Evolutionary conservation across 768 basidiomycete genomes (phyloP), one percentile per base, ranked within the genome.

Genomic region (Pseudohyphozyma bogoriensis): DNA sequence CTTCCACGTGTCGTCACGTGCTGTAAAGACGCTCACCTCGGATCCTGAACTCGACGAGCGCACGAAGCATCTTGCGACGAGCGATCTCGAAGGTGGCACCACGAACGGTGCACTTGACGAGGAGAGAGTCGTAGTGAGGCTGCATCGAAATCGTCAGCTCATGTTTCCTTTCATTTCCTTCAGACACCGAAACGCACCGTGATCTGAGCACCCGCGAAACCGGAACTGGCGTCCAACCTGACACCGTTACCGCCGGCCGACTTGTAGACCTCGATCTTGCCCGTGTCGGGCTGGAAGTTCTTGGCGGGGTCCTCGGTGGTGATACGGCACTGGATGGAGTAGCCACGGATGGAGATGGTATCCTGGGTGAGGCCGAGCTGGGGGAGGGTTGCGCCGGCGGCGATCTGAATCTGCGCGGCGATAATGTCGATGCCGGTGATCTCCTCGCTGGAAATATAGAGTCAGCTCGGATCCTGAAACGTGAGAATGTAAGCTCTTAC

Each of bases 391-490:
- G 92, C 95, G 55, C 95, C 95, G 53, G 91, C 95, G n/a, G 93
- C 93, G 70, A 99, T 96, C 65, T 66, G 55, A 68, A 99, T 97
- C 75, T 97, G 95, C 24, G 95, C 95, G 56, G 95, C 95, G 42
- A 97, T 91, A 65, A 99, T 93, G 72, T 99, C 95, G 74, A 97
- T 91, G 53, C 95, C 95, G 62, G 95, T 97, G 71, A 99, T 99
- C 73, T 96, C 92, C 86, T 97, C 95, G n/a, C n/a, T n/a, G n/a
- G n/a, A n/a, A n/a, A n/a, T n/a, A n/a, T n/a, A n/a, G n/a, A n/a
- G n/a, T n/a, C n/a, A n/a, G n/a, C n/a, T n/a, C n/a, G n/a, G n/a
- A n/a, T n/a, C n/a, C n/a, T n/a, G n/a, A n/a, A n/a, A n/a, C n/a
- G n/a, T n/a, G n/a, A n/a, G n/a, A n/a, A n/a, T n/a, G n/a, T n/a